A percentile compares a stretch with the other conserved stretches of the same genome.
These are phyloP conservation scores for Psidium friedrichsthalianum DNA, from an alignment of 345 rosid genomes.

Conservation along the genomic window DNA sequence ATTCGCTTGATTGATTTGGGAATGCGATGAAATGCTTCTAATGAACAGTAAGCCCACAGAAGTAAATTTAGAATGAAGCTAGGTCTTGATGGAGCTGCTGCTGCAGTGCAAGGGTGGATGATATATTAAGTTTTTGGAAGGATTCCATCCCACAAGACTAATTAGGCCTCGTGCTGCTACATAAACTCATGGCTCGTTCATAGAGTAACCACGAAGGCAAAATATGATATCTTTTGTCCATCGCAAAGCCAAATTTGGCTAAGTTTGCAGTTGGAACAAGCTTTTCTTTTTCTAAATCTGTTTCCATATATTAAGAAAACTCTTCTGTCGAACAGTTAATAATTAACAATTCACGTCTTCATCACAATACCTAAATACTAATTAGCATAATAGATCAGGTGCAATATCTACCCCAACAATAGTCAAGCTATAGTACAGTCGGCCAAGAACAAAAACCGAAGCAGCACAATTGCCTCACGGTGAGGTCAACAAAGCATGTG, in stretches of 20 bases:
- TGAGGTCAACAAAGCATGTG: background rate
- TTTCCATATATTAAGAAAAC: background rate
- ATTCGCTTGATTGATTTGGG: too few relatives aligned
- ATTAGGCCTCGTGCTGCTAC: background rate
- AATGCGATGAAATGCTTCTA: background rate
- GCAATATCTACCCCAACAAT: background rate
- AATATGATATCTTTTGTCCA: background rate
- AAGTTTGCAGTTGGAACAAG: background rate
- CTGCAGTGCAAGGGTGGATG: background rate
- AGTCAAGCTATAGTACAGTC: background rate
- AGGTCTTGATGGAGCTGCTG: background rate
- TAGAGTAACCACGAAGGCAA: background rate
- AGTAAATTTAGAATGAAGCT: background rate
- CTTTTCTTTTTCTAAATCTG: background rate
- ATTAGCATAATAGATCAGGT: background rate
- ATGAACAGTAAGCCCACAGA: background rate
- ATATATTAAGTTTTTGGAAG: background rate
- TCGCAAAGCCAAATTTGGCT: background rate
- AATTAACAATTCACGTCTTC: background rate
- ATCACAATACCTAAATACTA: background rate
- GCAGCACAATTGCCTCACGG: background rate
- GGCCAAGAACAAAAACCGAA: background rate
- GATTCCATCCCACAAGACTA: background rate
- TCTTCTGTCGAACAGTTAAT: background rate
- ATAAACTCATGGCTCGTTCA: background rate